These are phyloP conservation scores for Kodamaea alishanica DNA, from an alignment of 1,139 yeast genomes.

Conservation along the genomic window DNA sequence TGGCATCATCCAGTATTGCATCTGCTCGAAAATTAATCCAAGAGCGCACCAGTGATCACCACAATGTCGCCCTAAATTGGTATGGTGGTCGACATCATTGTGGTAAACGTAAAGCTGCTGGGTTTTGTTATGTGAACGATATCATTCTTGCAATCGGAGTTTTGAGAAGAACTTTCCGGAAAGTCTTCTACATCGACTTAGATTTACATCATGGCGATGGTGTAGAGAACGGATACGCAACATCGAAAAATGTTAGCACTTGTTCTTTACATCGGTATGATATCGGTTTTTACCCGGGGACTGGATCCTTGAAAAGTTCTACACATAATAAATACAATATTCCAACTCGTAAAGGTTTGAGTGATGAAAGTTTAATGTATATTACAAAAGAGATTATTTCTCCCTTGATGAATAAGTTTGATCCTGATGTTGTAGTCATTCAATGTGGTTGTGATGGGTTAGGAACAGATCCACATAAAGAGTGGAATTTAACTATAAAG, in stretches of 20 bases:
- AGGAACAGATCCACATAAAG: constrained; percentile 49
- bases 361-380: constrained; percentile 39
- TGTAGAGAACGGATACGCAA: constrained; percentile 62
- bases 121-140: constrained; percentile 75
- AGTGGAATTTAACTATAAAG: constrained; percentile 64
- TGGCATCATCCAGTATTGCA: constrained; percentile 58
- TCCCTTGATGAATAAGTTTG: constrained; percentile 36
- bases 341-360: constrained; percentile 56
- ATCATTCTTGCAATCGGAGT: constrained; percentile 50
- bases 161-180: constrained; percentile 45
- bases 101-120: constrained; percentile 52
- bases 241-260: constrained; percentile 54
- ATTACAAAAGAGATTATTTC: constrained; percentile 41
- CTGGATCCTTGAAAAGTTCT: constrained; percentile 43
- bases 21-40: constrained; percentile 38
- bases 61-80: constrained; percentile 60
- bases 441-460: constrained; percentile 78
- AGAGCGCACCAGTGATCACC: constrained; percentile 9
- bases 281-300: constrained; percentile 70
- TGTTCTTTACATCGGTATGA: constrained; percentile 64
- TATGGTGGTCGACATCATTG: constrained; percentile 82
- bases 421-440: constrained; percentile 55
- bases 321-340: constrained; percentile 45
- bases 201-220: constrained; percentile 84
- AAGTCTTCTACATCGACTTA: constrained; percentile 61